Conservation (phyloP, 2,329 filamentous ascomycete species). For the Trichoderma sp. region DNA sequence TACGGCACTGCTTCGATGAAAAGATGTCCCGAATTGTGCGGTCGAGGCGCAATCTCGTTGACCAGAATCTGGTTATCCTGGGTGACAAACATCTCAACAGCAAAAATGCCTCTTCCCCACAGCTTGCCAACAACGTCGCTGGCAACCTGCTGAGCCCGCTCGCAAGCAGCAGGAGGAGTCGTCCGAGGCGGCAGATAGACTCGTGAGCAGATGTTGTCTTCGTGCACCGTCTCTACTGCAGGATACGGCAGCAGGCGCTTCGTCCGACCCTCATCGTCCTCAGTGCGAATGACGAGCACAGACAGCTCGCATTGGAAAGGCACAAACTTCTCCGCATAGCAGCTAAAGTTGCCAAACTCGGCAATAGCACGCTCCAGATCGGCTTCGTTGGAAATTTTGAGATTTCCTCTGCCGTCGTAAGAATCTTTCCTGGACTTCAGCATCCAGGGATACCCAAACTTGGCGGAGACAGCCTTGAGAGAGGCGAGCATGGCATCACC, state of each 20-base stretch:
- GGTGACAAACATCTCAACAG: slow-evolving; percentile 92
- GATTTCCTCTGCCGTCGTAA: slow-evolving; percentile 81
- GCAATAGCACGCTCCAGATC: slow-evolving; percentile 63
- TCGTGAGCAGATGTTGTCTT: slow-evolving; percentile 92
- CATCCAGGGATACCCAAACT: slow-evolving; percentile 83
- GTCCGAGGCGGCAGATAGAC: slow-evolving; percentile 81
- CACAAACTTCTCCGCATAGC: slow-evolving; percentile 90
- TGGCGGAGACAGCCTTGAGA: slow-evolving; percentile 60
- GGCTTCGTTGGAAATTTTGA: slow-evolving; percentile 45
- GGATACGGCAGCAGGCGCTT: slow-evolving; percentile 69
- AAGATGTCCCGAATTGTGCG: slow-evolving; percentile 91
- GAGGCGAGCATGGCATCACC: slow-evolving; percentile 56
- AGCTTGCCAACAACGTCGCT: slow-evolving; percentile 76
- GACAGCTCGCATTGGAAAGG: slow-evolving; percentile 84
- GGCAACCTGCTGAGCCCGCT: slow-evolving; percentile 72
- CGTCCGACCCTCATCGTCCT: slow-evolving; percentile 57
- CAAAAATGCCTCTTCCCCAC: slow-evolving; percentile 88
- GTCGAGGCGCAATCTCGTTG: slow-evolving; percentile 81
- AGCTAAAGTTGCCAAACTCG: slow-evolving; percentile 64
- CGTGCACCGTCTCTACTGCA: slow-evolving; percentile 89
- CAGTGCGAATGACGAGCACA: slow-evolving; percentile 91
- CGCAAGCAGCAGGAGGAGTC: slow-evolving; percentile 58
- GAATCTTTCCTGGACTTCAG: slow-evolving; percentile 86
- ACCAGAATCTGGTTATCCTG: slow-evolving; percentile 64
- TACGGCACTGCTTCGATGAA: slow-evolving; percentile 88